Evolutionary conservation across 2,329 filamentous ascomycete genomes (phyloP), one percentile per base, ranked within the genome.

Genomic region (Helotiales sp.): DNA sequence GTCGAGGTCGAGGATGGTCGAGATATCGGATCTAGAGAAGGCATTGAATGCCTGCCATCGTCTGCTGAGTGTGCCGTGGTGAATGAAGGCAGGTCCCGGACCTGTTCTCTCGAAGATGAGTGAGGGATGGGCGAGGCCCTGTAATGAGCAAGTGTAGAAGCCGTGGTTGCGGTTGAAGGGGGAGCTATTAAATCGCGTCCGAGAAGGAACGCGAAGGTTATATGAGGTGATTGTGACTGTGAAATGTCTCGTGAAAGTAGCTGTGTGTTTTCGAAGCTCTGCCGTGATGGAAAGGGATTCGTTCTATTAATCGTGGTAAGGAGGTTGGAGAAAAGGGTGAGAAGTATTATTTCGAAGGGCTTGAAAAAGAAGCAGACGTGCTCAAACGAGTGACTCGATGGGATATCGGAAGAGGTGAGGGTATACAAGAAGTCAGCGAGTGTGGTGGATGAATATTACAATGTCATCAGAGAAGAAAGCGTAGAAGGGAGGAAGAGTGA

Each of bases 91-190:
- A 84, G 79, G 71, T 84, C 79, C 61, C 81, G 80, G 59, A 75
- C 77, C 72, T 82, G 79, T 66, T 85, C 81, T 71, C 83, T 80
- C 71, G 84, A 84, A 40, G 81, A 79, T 71, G 82, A 78, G 73
- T 79, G 77, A 34, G 30, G 47, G 76, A 86, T 82, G 82, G 85
- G 83, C 82, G 85, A 83, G 72, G 86, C 84, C 84, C 84, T 81
- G 76, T 86, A 87, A 66, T 84, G 83, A 80, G 85, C 85, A 79
- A 88, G 84, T 76, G 85, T 84, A 79, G 84, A 88, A 81, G 86
- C 83, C 83, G 83, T 86, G 75, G 70, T 79, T 74, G 75, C 75
- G 77, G 74, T 77, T 74, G 72, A 70, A 69, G 72, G 72, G 73
- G 74, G 74, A 60, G 61, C 63, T 68, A 70, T 66, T 72, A 67